Percentiles rank a stretch among this genome's conserved stretches.
These are phyloP conservation scores for Endogone sp. DNA, from an alignment of 192 early-diverging fungal genomes.

Conservation along the genomic window DNA sequence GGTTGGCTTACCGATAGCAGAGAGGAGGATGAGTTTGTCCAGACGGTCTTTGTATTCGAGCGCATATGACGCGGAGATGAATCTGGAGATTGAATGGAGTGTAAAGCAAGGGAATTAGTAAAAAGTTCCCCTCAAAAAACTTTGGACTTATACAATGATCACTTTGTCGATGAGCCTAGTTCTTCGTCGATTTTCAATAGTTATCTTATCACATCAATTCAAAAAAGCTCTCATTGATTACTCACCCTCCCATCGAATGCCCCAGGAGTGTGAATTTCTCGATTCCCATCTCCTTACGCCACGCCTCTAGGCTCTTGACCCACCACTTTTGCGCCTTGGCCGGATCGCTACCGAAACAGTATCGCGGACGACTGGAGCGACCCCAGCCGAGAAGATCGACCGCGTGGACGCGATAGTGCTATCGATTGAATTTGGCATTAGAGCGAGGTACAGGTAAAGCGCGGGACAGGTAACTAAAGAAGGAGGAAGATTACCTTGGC, in stretches of 20 bases:
- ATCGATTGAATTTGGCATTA: neutral
- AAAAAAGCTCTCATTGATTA: neutral
- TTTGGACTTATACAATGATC: too few species aligned
- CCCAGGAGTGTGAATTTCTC: neutral
- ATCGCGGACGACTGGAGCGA: slow-evolving; percentile 9
- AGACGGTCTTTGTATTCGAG: slow-evolving; percentile 15
- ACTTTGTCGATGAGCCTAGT: too few species aligned
- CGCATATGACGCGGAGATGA: slow-evolving; percentile 21
- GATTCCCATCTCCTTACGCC: neutral
- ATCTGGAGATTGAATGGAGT: neutral
- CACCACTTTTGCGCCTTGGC: slow-evolving; percentile 16
- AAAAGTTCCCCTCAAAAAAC: too few species aligned
- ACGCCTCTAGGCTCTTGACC: slow-evolving; percentile 9
- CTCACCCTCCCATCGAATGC: slow-evolving; percentile 14
- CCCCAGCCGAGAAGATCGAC: slow-evolving; percentile 23
- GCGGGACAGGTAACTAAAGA: neutral
- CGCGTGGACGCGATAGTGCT: slow-evolving; percentile 15
- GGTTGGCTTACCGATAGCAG: slow-evolving; percentile 12
- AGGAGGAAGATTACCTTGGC: slow-evolving; percentile 5
- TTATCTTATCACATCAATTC: too few species aligned
- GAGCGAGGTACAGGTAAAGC: neutral
- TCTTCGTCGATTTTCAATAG: too few species aligned
- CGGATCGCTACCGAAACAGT: slow-evolving; percentile 11
- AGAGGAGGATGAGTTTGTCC: slow-evolving; percentile 13
- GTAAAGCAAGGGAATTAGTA: neutral